Conservation (phyloP, 1,284 basidiomycete genomes). For the Ceratobasidium sp. region DNA sequence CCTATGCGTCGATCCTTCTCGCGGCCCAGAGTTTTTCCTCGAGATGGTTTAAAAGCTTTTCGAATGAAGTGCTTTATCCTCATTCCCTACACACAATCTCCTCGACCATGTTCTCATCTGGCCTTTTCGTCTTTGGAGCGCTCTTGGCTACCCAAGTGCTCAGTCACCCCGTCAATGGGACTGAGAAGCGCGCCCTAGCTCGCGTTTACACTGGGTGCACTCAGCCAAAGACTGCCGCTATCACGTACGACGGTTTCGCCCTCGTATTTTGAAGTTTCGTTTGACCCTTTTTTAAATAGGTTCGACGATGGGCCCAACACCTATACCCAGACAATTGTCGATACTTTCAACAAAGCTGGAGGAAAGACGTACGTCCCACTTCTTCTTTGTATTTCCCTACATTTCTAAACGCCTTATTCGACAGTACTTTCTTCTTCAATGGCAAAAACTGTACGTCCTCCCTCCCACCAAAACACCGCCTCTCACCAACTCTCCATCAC, state of each 20-base stretch:
- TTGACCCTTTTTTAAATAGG: not conserved
- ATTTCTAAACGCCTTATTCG: not conserved
- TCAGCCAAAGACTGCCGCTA: conserved; percentile 36
- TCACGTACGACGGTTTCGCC: conserved; percentile 4
- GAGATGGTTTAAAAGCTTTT: not conserved
- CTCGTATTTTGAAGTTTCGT: not conserved
- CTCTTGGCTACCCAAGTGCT: conserved; percentile 19
- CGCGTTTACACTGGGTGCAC: conserved; percentile 40
- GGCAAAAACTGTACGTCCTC: conserved; percentile 46
- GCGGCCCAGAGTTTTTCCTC: conserved; percentile 9
- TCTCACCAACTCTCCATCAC: not conserved
- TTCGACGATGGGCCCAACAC: conserved; percentile 40
- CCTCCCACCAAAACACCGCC: not conserved
- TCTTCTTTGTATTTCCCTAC: not conserved
- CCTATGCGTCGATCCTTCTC: not conserved
- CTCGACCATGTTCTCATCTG: not conserved
- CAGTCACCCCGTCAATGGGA: not conserved
- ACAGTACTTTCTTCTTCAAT: conserved; percentile 42
- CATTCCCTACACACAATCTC: conserved; percentile 2
- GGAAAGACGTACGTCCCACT: conserved; percentile 35
- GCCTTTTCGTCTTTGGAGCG: conserved; percentile 8
- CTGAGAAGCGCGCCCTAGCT: conserved; percentile 36
- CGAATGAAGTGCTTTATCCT: not conserved
- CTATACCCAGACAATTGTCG: conserved; percentile 38
- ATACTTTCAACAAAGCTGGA: conserved; percentile 40